Evolutionary conservation across 768 basidiomycete species (phyloP), one percentile per base, ranked within the genome.

Genomic region (Collybia sordida): DNA sequence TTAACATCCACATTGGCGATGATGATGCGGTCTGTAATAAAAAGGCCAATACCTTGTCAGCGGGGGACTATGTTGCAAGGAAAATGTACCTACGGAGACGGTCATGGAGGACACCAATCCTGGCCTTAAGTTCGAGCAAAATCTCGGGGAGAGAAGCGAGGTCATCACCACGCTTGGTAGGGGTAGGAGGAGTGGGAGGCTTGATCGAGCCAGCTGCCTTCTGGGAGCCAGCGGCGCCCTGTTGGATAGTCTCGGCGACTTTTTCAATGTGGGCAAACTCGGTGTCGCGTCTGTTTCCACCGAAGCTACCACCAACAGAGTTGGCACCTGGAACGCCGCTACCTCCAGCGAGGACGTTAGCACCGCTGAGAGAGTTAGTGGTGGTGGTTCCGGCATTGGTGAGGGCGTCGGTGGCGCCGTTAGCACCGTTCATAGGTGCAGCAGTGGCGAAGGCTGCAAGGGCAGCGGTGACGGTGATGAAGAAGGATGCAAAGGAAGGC

Each of bases 401-500:
- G n/a, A n/a, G 7, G 23, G n/a, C 2, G 25, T 5, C 22, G 11
- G 41, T 14, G 5, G 24, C 28, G 15, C 31, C 31, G 15, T 15
- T 37, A 22, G 38, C 15, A 14, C 21, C 38, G 22, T 45, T 24
- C 6, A 42, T 28, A 19, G 59, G 55, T 11, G 54, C 57, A 27
- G 59, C 47, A 9, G 54, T 51, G 12, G 51, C 40, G 42, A 62
- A 42, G 38, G 58, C 53, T 6, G 57, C 56, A 22, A 64, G 47
- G 37, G 51, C 52, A 36, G 53, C 46, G 8, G 53, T 50, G 46
- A 56, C 57, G 41, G 59, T n/a, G 38, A 53, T 19, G 57, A 52
- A 51, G 36, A 62, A 31, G 51, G 54, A 42, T 24, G 49, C 48
- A 53, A 59, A 54, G 42, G 57, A 62, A 53, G 54, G 56, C 59